These are phyloP conservation scores for Russula dissimulans DNA, from an alignment of 768 basidiomycete genomes.

Conservation along the genomic window DNA sequence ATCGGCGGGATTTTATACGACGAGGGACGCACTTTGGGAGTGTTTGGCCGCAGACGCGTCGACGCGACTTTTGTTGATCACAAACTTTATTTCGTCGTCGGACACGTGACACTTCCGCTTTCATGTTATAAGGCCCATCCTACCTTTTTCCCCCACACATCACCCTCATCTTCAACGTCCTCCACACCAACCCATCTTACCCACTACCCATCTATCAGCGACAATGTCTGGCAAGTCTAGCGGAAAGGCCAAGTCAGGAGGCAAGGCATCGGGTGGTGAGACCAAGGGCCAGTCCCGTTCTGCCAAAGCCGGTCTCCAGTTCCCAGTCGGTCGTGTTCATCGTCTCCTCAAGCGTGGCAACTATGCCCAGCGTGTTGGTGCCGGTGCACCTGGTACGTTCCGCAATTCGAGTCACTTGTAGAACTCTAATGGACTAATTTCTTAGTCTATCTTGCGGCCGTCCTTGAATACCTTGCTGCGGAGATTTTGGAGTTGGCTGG, in stretches of 20 bases:
- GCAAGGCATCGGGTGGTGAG: constrained; percentile 39
- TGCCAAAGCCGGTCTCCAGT: constrained; percentile 69
- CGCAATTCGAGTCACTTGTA: background rate
- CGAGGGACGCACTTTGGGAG: constrained; percentile 28
- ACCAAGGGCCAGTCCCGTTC: constrained; percentile 61
- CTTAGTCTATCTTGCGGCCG: constrained; percentile 82
- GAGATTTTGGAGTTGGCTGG: constrained; percentile 93
- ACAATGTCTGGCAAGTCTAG: constrained; percentile 41
- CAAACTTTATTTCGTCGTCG: constrained; percentile 18
- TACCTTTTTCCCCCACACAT: background rate
- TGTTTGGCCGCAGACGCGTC: constrained; percentile 32
- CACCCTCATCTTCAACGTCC: constrained; percentile 11
- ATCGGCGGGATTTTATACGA: constrained; percentile 24
- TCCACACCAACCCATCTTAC: background rate
- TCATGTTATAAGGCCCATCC: constrained; percentile 1
- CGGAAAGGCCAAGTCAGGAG: constrained; percentile 51
- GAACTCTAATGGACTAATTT: background rate
- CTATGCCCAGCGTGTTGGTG: constrained; percentile 81
- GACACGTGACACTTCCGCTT: constrained; percentile 7
- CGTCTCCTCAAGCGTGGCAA: constrained; percentile 81
- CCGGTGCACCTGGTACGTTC: constrained; percentile 68
- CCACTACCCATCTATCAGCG: background rate
- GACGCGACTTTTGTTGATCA: constrained; percentile 30
- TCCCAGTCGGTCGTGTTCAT: constrained; percentile 91
- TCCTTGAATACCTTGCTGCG: constrained; percentile 86